Base-by-base conservation (phyloP, 805 yeast species). In the Zygosaccharomyces kombuchaensis region DNA sequence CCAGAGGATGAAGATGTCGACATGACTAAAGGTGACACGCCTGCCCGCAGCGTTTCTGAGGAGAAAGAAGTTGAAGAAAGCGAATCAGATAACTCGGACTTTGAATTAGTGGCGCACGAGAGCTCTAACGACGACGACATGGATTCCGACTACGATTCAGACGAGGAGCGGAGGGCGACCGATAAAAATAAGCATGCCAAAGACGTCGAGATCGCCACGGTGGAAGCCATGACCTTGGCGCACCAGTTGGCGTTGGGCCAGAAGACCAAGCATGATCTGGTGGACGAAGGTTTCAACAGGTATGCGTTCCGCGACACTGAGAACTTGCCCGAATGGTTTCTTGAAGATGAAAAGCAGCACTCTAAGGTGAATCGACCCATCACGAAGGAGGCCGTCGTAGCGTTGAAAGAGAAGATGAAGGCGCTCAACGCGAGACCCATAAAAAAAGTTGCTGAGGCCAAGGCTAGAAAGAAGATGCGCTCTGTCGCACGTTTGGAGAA, bases 391-490 rank as follows among this genome's bases (percentile, higher is more conserved):
- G 95, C 95, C 5, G 84, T 87, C 0, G 67, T 78, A 48, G 93
- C 91, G 0, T 71, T 86, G 47, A 82, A 81, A 59, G 90, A 83
- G 55, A 85, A 84, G 62, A 68, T 80, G 73, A 80, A 73, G 61
- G 84, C 90, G 50, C 70, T 93, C 65, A 93, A 93, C 67, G 97
- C 99, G 9, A 81, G 99, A 66, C 99, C 99, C 9, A 91, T 93
- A 62, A 93, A 93, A 80, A 93, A 93, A 78, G 97, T 93, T n/a
- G 78, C 87, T 56, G 99, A 93, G 69, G 99, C 99, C 4, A 82
- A 87, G 65, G 97, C 96, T 19, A 82, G 99, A 69, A 91, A 91
- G 83, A 86, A 86, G 77, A 76, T 86, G 87, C 82, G 96, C 68
- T 95, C 97, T 3, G 74, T 84, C 57, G 80, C 82, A 62, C 80